Percentiles rank a stretch among this genome's conserved stretches.
Conservation (phyloP, 306 rosid species). For the Astragalus membranaceus region DNA sequence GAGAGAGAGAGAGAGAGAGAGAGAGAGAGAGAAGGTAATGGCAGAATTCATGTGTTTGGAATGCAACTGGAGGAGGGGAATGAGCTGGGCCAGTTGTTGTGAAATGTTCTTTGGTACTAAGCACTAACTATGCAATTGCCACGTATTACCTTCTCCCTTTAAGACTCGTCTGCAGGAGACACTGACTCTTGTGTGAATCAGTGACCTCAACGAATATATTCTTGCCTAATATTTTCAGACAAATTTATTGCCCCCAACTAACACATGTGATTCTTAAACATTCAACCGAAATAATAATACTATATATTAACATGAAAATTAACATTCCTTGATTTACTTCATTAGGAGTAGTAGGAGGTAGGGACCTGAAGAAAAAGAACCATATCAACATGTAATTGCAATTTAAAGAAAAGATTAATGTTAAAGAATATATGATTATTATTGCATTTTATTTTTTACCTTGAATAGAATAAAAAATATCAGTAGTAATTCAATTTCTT, state of each 20-base stretch:
- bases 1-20: not conserved
- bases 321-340: not conserved
- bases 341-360: no score
- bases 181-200: slow-evolving; percentile 31
- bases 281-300: not conserved
- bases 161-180: slow-evolving; percentile 21
- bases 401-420: no score
- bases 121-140: slow-evolving; percentile 17
- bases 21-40: not conserved
- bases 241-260: slow-evolving; percentile 37
- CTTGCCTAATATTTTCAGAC: slow-evolving; percentile 32
- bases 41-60: not conserved
- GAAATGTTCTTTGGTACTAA: slow-evolving; percentile 27
- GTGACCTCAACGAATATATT: slow-evolving; percentile 40
- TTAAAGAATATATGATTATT: no score
- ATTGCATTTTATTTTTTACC: no score
- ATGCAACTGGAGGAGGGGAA: slow-evolving; percentile 13
- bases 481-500: not conserved
- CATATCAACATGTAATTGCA: no score
- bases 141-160: slow-evolving; percentile 19
- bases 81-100: slow-evolving; percentile 25
- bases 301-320: not conserved
- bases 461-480: not conserved
- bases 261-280: slow-evolving; percentile 13
- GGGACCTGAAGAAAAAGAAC: no score